Conservation (phyloP, 2,329 filamentous ascomycete species). For the Xylaria sp. region DNA sequence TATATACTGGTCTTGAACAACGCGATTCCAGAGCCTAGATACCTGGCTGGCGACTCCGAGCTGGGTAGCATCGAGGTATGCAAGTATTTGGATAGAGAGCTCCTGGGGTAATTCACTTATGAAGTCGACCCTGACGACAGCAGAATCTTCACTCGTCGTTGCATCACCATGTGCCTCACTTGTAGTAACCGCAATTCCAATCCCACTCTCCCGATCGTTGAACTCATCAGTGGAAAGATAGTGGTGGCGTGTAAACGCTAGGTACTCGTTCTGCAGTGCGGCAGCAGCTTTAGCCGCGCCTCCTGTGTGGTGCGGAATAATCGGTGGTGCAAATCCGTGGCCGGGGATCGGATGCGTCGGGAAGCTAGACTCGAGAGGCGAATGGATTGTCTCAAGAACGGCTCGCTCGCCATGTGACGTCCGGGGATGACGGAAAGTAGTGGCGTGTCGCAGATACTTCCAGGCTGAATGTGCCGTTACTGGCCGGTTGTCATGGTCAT, state of each 20-base stretch:
- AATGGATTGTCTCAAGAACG: constrained; percentile 53
- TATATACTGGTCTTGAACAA: constrained; percentile 65
- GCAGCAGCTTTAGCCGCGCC: constrained; percentile 71
- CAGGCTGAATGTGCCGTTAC: constrained; percentile 63
- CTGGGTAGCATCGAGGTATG: constrained; percentile 64
- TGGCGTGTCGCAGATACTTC: constrained; percentile 63
- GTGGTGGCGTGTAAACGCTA: constrained; percentile 52
- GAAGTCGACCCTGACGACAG: constrained; percentile 65
- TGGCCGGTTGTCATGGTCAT: constrained; percentile 50
- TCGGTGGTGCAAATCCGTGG: constrained; percentile 64
- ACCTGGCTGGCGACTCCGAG: constrained; percentile 63
- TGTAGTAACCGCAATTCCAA: constrained; percentile 67
- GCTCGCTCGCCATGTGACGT: constrained; percentile 57
- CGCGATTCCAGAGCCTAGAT: constrained; percentile 61
- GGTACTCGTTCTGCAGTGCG: constrained; percentile 67
- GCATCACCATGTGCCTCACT: constrained; percentile 51
- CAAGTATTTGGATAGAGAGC: constrained; percentile 68
- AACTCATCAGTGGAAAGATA: constrained; percentile 60
- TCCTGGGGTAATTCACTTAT: constrained; percentile 66
- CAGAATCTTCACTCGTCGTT: constrained; percentile 52
- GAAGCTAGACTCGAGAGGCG: constrained; percentile 51
- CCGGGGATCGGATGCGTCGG: constrained; percentile 58
- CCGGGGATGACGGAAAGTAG: constrained; percentile 62
- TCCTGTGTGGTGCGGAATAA: constrained; percentile 69
- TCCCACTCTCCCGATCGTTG: constrained; percentile 73